Conservation (phyloP, 169 alveolate species). For the Eimeria mitis region DNA sequence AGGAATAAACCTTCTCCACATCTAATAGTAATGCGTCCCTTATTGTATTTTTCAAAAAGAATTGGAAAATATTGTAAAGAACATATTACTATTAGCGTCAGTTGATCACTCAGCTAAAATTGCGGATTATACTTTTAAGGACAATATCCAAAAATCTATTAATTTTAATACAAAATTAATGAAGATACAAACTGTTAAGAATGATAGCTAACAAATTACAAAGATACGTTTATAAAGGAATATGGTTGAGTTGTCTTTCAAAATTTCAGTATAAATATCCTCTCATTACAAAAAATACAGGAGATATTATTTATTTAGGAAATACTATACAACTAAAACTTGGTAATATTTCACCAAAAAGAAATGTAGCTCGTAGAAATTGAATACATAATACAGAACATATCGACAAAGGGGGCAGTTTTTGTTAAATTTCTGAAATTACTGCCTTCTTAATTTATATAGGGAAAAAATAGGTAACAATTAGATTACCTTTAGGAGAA, state of each 20-base stretch:
- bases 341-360: slow-evolving; percentile 24
- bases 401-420: slow-evolving; percentile 26
- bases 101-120: too few species aligned
- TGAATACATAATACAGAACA: slow-evolving; percentile 83
- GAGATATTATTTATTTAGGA: slow-evolving; percentile 31
- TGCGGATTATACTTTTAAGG: too few species aligned
- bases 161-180: too few species aligned
- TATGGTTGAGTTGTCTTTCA: not conserved
- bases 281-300: slow-evolving; percentile 22
- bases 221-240: slow-evolving; percentile 2
- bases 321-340: not conserved
- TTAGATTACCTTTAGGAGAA: slow-evolving; percentile 84
- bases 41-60: slow-evolving; percentile 66
- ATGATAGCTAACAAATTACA: not conserved
- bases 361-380: slow-evolving; percentile 67
- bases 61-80: slow-evolving; percentile 67
- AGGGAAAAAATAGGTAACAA: slow-evolving; percentile 4
- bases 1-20: slow-evolving; percentile 20
- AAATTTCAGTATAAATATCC: slow-evolving; percentile 14
- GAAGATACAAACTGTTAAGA: too few species aligned
- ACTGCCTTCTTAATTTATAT: slow-evolving; percentile 63
- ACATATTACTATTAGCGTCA: too few species aligned
- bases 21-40: slow-evolving; percentile 77
- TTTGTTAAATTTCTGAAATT: slow-evolving; percentile 77
- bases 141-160: too few species aligned